Evolutionary conservation across 148 eudicot species (phyloP).

Genomic region (Camellia granthamiana): DNA sequence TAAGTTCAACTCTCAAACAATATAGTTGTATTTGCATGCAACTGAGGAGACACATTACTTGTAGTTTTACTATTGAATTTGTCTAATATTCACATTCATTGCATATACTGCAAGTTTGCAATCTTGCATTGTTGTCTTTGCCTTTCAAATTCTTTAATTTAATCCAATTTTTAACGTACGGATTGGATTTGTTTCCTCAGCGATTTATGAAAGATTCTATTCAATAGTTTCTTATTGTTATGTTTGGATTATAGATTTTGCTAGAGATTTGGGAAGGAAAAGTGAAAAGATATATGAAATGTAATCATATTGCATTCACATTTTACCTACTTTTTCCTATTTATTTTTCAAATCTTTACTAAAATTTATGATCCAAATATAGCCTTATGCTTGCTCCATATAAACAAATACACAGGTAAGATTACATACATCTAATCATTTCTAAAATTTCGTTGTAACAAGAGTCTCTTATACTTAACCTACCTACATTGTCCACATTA

Average conservation of each 20-base stretch:
- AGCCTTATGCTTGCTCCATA: background rate
- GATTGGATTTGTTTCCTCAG: background rate
- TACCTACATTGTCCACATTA: too few species aligned
- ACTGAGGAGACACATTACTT: background rate
- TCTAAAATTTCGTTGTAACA: too few species aligned
- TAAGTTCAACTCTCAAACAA: background rate
- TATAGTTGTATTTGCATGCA: background rate
- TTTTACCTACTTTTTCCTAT: too few species aligned
- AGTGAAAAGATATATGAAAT: too few species aligned
- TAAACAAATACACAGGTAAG: too few species aligned
- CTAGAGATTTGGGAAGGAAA: too few species aligned
- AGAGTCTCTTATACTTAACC: too few species aligned
- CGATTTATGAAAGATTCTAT: background rate
- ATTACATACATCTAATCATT: too few species aligned
- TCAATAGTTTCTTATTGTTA: too few species aligned
- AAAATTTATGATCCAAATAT: background rate
- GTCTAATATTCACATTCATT: constrained; percentile 11
- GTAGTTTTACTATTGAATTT: background rate
- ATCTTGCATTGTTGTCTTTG: background rate
- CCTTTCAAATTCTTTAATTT: background rate
- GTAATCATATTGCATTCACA: too few species aligned
- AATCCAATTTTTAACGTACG: background rate
- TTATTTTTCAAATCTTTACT: too few species aligned
- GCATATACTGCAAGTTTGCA: constrained; percentile 1
- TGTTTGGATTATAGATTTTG: too few species aligned